Evolutionary conservation across 2,329 filamentous ascomycete genomes (phyloP).

Genomic region (Colletotrichum melonis): DNA sequence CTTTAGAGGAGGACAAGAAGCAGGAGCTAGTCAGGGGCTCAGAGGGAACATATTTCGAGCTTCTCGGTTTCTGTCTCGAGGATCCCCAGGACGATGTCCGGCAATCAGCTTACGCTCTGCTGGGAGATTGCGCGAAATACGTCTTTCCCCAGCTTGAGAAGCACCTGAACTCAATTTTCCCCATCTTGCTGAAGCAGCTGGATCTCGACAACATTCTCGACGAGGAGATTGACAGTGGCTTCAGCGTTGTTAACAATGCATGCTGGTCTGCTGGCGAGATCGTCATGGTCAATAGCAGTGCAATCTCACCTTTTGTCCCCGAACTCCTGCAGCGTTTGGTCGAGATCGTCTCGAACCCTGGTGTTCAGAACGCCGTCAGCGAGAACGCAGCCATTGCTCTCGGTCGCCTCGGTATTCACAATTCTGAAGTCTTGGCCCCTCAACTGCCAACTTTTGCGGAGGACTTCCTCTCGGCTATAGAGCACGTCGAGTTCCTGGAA

Average conservation of each 20-base stretch:
- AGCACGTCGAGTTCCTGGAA: constrained; percentile 86
- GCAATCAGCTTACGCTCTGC: constrained; percentile 93
- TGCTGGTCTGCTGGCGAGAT: constrained; percentile 98
- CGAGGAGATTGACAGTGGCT: constrained; percentile 85
- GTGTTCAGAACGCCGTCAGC: constrained; percentile 85
- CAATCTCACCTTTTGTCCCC: constrained; percentile 81
- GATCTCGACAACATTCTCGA: constrained; percentile 82
- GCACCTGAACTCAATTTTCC: constrained; percentile 79
- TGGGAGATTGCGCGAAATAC: constrained; percentile 95
- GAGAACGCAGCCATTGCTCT: constrained; percentile 97
- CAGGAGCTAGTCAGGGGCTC: constrained; percentile 80
- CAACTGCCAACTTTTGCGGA: constrained; percentile 84
- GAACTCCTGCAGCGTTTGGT: constrained; percentile 82
- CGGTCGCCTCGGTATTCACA: constrained; percentile 85
- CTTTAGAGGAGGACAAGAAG: constrained; percentile 79
- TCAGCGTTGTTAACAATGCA: constrained; percentile 96
- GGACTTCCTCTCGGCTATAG: constrained; percentile 84
- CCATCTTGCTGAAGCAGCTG: constrained; percentile 86
- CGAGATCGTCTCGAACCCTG: constrained; percentile 85
- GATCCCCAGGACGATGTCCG: constrained; percentile 91
- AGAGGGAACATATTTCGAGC: constrained; percentile 88
- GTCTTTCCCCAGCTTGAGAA: constrained; percentile 85
- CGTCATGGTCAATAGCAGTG: constrained; percentile 79
- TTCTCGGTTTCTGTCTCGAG: constrained; percentile 92
- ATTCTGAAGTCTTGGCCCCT: constrained; percentile 80